These are phyloP conservation scores for Cyclospora cayetanensis DNA, from an alignment of 169 alveolate species.

Conservation along the genomic window DNA sequence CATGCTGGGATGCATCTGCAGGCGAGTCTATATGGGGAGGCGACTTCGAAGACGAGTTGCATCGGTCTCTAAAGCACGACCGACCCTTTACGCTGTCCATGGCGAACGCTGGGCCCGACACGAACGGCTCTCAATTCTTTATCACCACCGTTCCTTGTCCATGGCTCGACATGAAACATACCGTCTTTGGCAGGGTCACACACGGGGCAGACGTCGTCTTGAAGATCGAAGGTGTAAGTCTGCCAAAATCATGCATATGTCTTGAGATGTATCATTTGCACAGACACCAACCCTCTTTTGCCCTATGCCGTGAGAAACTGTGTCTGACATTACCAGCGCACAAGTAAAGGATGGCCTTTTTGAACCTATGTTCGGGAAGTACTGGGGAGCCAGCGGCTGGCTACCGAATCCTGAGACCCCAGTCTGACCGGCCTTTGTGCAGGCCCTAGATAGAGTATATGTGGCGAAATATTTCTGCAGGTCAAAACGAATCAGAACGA, in stretches of 20 bases:
- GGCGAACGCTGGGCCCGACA: slow-evolving; percentile 99
- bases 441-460: not conserved
- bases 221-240: slow-evolving; percentile 89
- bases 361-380: too few relatives aligned
- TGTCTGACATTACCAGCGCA: too few relatives aligned
- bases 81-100: slow-evolving; percentile 95
- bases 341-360: too few relatives aligned
- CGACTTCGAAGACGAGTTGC: slow-evolving; percentile 97
- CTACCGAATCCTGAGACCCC: too few relatives aligned
- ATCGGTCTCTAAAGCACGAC: slow-evolving; percentile 94
- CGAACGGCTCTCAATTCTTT: slow-evolving; percentile 98
- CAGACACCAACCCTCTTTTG: too few relatives aligned
- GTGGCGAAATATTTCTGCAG: not conserved
- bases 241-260: not conserved
- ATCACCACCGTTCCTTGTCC: slow-evolving; percentile 96
- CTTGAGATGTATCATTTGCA: too few relatives aligned
- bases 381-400: too few relatives aligned
- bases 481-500: slow-evolving; percentile 55
- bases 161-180: slow-evolving; percentile 98
- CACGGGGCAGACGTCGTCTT: slow-evolving; percentile 94
- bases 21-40: slow-evolving; percentile 93
- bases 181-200: slow-evolving; percentile 98
- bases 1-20: too few relatives aligned
- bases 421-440: not conserved
- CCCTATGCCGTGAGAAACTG: too few relatives aligned